Conservation (phyloP, 2,329 filamentous ascomycete species). For the Fusarium nematophilum region DNA sequence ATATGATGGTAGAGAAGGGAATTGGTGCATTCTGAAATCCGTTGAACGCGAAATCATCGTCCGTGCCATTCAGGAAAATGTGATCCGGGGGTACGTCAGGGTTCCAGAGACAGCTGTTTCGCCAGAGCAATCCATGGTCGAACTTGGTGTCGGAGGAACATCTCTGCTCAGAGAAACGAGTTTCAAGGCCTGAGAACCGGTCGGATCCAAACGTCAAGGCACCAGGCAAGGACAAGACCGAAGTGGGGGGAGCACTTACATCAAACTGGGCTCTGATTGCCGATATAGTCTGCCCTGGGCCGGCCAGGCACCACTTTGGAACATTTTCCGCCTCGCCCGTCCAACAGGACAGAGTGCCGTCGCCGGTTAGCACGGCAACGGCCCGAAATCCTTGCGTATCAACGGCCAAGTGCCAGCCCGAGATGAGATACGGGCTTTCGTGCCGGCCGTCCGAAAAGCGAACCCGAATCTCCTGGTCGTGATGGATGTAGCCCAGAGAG, state of each 20-base stretch:
- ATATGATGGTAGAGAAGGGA: background rate
- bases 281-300: background rate
- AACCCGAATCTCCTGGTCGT: constrained; percentile 1
- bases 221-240: background rate
- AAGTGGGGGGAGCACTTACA: background rate
- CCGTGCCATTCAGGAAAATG: background rate
- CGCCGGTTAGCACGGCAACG: background rate
- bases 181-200: background rate
- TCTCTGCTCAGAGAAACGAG: background rate
- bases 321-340: background rate
- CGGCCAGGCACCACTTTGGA: constrained; percentile 11
- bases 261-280: constrained; percentile 18
- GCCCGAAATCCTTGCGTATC: constrained; percentile 10
- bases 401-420: constrained; percentile 15
- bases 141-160: background rate
- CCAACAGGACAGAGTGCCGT: constrained; percentile 12
- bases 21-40: background rate
- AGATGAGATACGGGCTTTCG: constrained; percentile 2
- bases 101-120: background rate
- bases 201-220: background rate
- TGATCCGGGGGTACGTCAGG: background rate
- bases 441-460: background rate
- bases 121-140: background rate
- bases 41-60: background rate
- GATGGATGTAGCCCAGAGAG: constrained; percentile 22